Percentiles rank a stretch among this genome's conserved stretches.
phyloP scores from a whole-genome alignment of 805 yeast species.

The Metschnikowia santaceciliae region DNA sequence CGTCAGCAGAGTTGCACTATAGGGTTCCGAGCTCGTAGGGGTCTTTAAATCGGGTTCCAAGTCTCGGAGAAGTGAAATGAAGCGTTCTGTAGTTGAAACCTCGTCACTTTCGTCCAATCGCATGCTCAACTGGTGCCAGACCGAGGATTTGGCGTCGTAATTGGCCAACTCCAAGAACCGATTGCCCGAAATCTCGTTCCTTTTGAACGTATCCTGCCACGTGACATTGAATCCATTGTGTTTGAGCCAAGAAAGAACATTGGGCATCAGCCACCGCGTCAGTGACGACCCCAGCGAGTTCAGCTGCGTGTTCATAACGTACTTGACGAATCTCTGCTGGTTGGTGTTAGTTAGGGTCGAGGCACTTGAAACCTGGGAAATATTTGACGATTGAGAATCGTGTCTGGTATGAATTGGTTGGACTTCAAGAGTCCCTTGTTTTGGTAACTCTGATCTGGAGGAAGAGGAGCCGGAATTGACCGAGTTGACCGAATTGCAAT shows the following conservation, averaged over 20 bases:
- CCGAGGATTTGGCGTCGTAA: conserved; percentile 47
- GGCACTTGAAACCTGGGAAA: conserved; percentile 28
- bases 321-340: conserved; percentile 38
- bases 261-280: conserved; percentile 66
- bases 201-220: conserved; percentile 67
- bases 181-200: conserved; percentile 55
- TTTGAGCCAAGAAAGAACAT: conserved; percentile 67
- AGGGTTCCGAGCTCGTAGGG: conserved; percentile 1
- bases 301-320: conserved; percentile 39
- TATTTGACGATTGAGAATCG: conserved; percentile 33
- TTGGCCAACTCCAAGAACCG: conserved; percentile 64
- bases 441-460: not conserved
- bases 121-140: conserved; percentile 45
- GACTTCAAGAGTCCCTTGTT: not conserved
- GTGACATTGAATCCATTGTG: conserved; percentile 62
- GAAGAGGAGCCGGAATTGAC: too few species aligned
- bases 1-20: not conserved
- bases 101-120: conserved; percentile 38
- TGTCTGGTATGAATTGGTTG: conserved; percentile 25
- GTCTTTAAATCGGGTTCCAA: conserved; percentile 7
- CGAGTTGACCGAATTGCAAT: too few species aligned
- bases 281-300: conserved; percentile 6
- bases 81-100: conserved; percentile 52
- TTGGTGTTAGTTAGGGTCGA: conserved; percentile 30
- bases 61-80: conserved; percentile 44